Conservation (phyloP, 306 rosid genomes). For the Trichosanthes cucumerina region DNA sequence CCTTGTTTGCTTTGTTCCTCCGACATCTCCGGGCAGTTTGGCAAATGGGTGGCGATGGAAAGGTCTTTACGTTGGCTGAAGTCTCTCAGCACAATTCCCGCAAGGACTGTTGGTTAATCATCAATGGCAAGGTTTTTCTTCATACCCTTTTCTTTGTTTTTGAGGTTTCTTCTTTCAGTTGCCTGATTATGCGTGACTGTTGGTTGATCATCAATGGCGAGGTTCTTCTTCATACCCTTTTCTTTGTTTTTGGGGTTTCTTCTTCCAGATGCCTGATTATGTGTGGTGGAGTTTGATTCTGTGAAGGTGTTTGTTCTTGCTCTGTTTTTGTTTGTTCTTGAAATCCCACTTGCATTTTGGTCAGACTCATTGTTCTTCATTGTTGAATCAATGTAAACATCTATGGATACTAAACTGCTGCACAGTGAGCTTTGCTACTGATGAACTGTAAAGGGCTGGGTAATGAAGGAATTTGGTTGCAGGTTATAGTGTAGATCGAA, state of each 20-base stretch:
- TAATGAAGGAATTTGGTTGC: neutral
- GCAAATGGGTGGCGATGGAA: conserved; percentile 24
- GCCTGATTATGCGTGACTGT: no score
- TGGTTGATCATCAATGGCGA: conserved; percentile 38
- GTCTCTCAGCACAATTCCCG: conserved; percentile 29
- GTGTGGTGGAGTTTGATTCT: neutral
- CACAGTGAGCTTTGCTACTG: neutral
- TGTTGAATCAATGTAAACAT: neutral
- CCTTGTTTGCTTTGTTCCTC: neutral
- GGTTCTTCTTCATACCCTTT: conserved; percentile 12
- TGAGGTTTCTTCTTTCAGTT: neutral
- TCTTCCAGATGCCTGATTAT: neutral
- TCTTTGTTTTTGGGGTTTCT: neutral
- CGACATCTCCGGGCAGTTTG: neutral
- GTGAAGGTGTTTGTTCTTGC: neutral
- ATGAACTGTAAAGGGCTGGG: neutral
- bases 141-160: neutral
- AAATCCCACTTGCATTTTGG: neutral
- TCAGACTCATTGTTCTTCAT: neutral
- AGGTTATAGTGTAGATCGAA: neutral
- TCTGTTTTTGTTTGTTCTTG: neutral
- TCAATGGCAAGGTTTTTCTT: conserved; percentile 26
- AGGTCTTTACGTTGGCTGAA: conserved; percentile 28
- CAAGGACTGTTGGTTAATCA: conserved; percentile 40
- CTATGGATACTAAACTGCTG: neutral